Conservation (phyloP, 495 filamentous ascomycete genomes). For the Hyaloscypha variabilis region DNA sequence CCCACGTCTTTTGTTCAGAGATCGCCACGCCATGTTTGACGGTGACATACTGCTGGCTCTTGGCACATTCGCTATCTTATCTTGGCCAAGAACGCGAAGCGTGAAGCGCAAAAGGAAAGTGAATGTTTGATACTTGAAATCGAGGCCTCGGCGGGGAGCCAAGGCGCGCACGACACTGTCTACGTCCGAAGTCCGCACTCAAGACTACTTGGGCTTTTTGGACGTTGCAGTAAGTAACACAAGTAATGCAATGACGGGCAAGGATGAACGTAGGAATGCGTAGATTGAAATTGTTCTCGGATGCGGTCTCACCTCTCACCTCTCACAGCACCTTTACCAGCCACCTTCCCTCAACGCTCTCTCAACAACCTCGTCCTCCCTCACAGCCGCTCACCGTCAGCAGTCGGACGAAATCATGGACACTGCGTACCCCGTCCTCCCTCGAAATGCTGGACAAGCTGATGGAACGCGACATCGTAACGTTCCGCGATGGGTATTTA, state of each 20-base stretch:
- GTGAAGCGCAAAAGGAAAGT: background rate
- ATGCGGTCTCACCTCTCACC: no score
- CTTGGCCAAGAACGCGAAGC: background rate
- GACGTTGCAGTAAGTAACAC: background rate
- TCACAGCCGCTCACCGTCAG: background rate
- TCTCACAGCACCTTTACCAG: no score
- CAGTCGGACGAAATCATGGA: background rate
- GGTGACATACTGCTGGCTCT: background rate
- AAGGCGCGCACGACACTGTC: background rate
- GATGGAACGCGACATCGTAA: background rate
- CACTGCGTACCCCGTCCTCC: background rate
- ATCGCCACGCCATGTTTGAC: background rate
- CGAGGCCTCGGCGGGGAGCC: background rate
- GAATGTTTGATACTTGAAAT: background rate
- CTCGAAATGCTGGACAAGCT: background rate
- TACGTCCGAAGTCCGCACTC: background rate
- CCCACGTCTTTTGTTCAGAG: background rate
- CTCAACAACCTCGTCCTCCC: background rate
- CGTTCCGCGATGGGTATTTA: background rate
- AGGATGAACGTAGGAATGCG: background rate
- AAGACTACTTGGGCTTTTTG: background rate
- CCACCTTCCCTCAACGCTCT: no score
- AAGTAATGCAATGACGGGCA: background rate
- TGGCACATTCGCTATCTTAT: background rate
- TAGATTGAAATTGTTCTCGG: no score